Evolutionary conservation across 495 filamentous ascomycete species (phyloP).

Genomic region (Aspergillus kassunensis): DNA sequence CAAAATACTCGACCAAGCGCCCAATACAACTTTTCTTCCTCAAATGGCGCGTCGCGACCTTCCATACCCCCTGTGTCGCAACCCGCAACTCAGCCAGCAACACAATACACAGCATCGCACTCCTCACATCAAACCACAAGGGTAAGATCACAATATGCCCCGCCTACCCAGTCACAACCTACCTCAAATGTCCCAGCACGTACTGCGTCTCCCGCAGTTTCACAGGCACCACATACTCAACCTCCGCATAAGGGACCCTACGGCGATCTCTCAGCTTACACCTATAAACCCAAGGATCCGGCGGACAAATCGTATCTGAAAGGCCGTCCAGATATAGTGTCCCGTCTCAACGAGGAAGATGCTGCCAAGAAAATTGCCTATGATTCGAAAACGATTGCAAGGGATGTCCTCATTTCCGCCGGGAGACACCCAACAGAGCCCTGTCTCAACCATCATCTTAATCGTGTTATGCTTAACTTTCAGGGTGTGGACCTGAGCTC

Average conservation of each 20-base stretch:
- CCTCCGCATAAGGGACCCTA: background rate
- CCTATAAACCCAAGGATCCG: conserved; percentile 9
- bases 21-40: background rate
- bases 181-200: background rate
- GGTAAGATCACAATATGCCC: background rate
- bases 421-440: conserved; percentile 56
- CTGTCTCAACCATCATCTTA: conserved; percentile 57
- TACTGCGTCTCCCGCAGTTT: background rate
- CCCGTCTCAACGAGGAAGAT: conserved; percentile 42
- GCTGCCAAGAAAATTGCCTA: conserved; percentile 47
- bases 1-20: background rate
- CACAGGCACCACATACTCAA: background rate
- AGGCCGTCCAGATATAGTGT: conserved; percentile 28
- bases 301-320: conserved; percentile 14
- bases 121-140: background rate
- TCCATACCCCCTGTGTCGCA: background rate
- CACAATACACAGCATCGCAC: background rate
- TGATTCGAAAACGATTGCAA: conserved; percentile 59
- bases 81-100: background rate
- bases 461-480: conserved; percentile 40
- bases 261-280: conserved; percentile 6
- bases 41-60: background rate
- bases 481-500: conserved; percentile 33
- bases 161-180: background rate
- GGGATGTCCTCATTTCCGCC: conserved; percentile 58